Base-by-base conservation (phyloP, 331 rosid species). In the Erythrophleum ivorense region DNA sequence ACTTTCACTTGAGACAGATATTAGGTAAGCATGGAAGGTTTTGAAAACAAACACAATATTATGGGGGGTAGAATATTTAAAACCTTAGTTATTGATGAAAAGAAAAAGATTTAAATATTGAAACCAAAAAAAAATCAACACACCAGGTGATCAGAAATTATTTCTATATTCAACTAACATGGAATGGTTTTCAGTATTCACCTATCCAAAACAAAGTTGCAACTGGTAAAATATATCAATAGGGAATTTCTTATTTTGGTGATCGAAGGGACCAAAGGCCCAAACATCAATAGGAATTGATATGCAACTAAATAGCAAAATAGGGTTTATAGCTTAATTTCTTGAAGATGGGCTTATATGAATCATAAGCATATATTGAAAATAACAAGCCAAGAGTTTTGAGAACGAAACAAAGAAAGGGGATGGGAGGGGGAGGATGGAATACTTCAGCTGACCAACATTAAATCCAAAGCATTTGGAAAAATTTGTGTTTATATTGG, bases 311-410 rank as follows among this genome's bases (percentile, higher is more conserved):
- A 34, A 52, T 83, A 16, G 50, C 18, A 53, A 54, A 70, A 33
- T 34, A 55, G 71, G 75, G 71, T 60, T 67, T 46, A 67, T 59
- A 54, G 55, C 40, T 79, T 58, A 65, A 63, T 36, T 49, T 36
- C 46, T 9, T 46, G 53, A 76, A 59, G 49, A 52, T 67, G 62
- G 60, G 67, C 71, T 69, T 43, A 78, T 80, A 46, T 60, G 40
- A 84, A 79, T 86, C 55, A 60, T 65, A 59, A 80, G 49, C 57
- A 84, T 73, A 78, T 60, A 45, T 53, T 52, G 50, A 77, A 83
- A 80, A 80, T 54, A 65, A 76, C 21, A 41, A 69, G 73, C 69
- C 79, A 71, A 38, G 49, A 71, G 40, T 78, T 59, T 64, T 57
- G 19, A 49, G 33, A 71, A 63, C 73, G 14, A 76, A 63, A 38